Evolutionary conservation across 306 rosid species (phyloP), one percentile per base, ranked within the genome.

Genomic region (Prunus mira): DNA sequence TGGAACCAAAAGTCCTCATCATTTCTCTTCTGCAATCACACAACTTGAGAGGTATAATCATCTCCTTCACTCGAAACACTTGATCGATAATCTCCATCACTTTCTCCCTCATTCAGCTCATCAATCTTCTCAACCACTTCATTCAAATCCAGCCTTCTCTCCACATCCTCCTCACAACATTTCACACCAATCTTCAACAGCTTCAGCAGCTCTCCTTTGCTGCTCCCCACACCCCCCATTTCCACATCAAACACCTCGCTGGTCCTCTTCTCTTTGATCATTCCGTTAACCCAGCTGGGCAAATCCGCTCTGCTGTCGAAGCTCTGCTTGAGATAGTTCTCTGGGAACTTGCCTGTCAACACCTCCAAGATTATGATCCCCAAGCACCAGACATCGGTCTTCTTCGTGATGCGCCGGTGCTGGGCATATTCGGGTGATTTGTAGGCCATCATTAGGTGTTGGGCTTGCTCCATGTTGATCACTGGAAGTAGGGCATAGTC

Each of bases 161-260:
- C 98, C 77, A 88, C 87, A 20, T 92, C 94, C 86, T 87, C 98
- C 83, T 96, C 97, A 64, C 99, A 96, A 71, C 99, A 96, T 75
- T 92, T 86, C 64, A 96, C 67, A 8, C 93, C 99, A 58, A 96
- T 89, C 89, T 91, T 96, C 50, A 96, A 72, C 24, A 96, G 91
- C 86, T 90, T 89, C 28, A 96, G 76, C 84, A 92, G 57, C 65
- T 92, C 93, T 4, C 89, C 83, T 82, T 88, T 92, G 57, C 74
- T 82, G 68, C 78, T 85, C 52, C 87, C 80, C 0, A 79, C 47
- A 46, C 83, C 85, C 45, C 84, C 87, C 92, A 95, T 89, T 74
- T 95, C 98, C 12, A 49, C 74, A 22, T 96, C 99, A 61, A 90
- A 92, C 57, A 92, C 90, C 1, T 83, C 92, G 14, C 85, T 28